These are phyloP conservation scores for Lactifluus subvellereus DNA, from an alignment of 768 basidiomycete genomes.

Conservation along the genomic window DNA sequence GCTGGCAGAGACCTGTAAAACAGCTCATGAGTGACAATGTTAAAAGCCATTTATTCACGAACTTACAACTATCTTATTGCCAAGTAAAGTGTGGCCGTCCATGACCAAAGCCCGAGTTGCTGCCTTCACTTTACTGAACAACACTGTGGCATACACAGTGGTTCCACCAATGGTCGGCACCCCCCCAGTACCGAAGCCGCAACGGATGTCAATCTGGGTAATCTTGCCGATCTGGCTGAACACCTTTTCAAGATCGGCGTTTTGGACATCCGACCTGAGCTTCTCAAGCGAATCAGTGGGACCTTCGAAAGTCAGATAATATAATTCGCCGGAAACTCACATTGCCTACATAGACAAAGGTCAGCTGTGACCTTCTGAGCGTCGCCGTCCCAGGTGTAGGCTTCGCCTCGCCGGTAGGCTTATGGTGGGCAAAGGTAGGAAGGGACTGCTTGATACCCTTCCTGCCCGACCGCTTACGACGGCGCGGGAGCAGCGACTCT, in stretches of 20 bases:
- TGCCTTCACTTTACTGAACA: not conserved
- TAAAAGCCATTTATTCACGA: not conserved
- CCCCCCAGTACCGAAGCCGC: conserved; percentile 25
- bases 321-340: conserved; percentile 38
- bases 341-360: conserved; percentile 55
- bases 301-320: conserved; percentile 19
- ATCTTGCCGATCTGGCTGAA: conserved; percentile 39
- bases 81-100: conserved; percentile 1
- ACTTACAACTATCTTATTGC: conserved; percentile 12
- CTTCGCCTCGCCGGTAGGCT: not conserved
- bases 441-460: not conserved
- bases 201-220: conserved; percentile 36
- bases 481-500: not conserved
- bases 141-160: conserved; percentile 14
- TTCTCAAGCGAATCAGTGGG: not conserved
- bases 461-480: not conserved
- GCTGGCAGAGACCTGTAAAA: conserved; percentile 12
- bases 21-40: not conserved
- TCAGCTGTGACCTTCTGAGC: conserved; percentile 18
- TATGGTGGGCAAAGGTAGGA: not conserved
- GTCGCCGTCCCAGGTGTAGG: not conserved
- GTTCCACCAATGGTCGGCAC: not conserved
- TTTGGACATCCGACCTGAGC: conserved; percentile 31
- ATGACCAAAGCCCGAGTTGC: not conserved
- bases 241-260: conserved; percentile 30